These are phyloP conservation scores for Penicillium sp. DNA, from an alignment of 2,329 filamentous ascomycete species.

Conservation along the genomic window DNA sequence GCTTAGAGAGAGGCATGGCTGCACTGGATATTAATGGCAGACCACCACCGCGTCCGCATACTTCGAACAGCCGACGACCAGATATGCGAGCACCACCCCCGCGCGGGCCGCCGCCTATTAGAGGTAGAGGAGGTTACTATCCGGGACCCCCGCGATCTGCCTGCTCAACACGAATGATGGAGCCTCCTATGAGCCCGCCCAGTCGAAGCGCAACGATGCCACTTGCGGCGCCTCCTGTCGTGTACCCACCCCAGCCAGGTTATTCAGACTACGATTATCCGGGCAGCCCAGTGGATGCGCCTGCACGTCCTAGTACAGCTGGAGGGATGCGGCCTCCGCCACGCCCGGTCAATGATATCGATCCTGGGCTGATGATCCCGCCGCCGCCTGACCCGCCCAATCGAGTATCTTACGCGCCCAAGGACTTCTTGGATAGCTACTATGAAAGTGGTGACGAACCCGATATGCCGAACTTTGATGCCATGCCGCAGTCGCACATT, in stretches of 20 bases:
- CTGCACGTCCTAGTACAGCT: slow-evolving; percentile 26
- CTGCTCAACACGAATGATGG: slow-evolving; percentile 24
- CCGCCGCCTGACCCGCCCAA: slow-evolving; percentile 19
- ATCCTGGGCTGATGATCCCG: slow-evolving; percentile 17
- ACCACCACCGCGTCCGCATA: slow-evolving; percentile 36
- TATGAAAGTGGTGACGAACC: slow-evolving; percentile 50
- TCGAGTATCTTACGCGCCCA: slow-evolving; percentile 26
- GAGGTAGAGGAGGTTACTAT: slow-evolving; percentile 23
- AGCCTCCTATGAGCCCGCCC: slow-evolving; percentile 28
- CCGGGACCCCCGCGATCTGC: slow-evolving; percentile 26
- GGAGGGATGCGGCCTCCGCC: slow-evolving; percentile 20
- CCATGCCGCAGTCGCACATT: slow-evolving; percentile 38
- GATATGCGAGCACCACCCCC: slow-evolving; percentile 27
- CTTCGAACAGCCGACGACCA: slow-evolving; percentile 34
- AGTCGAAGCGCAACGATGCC: slow-evolving; percentile 40
- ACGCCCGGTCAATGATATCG: slow-evolving; percentile 27
- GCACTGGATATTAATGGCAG: slow-evolving; percentile 37
- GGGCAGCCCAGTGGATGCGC: slow-evolving; percentile 13
- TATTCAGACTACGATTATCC: slow-evolving; percentile 31
- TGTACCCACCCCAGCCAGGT: slow-evolving; percentile 35
- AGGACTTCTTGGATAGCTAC: slow-evolving; percentile 48
- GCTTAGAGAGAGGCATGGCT: slow-evolving; percentile 38
- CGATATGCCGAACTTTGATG: slow-evolving; percentile 63
- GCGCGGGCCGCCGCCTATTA: slow-evolving; percentile 23
- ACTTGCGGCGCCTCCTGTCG: slow-evolving; percentile 16